Evolutionary conservation across 768 basidiomycete species (phyloP).

Genomic region (Rhodotorula kratochvilovae): DNA sequence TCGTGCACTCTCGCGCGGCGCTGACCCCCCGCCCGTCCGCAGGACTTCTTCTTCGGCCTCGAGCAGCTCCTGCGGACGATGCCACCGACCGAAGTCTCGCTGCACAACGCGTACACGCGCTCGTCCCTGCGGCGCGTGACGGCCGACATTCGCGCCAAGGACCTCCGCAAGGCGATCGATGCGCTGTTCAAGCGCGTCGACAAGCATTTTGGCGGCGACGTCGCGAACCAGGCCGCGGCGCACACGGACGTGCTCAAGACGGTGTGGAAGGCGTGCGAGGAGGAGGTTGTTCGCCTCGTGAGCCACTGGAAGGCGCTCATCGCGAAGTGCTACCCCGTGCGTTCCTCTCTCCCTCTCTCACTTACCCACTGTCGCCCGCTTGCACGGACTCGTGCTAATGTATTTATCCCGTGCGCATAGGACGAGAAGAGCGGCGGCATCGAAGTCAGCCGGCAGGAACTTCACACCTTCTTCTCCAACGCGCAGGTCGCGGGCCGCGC

Average conservation of each 20-base stretch:
- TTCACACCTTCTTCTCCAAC: slow-evolving; percentile 1
- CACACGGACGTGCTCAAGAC: slow-evolving; percentile 59
- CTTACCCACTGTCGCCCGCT: no score
- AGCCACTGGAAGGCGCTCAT: slow-evolving; percentile 66
- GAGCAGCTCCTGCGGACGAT: slow-evolving; percentile 80
- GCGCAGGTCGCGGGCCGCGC: background rate
- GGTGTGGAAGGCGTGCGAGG: slow-evolving; percentile 88
- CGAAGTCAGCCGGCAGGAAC: slow-evolving; percentile 12
- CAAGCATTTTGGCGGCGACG: slow-evolving; percentile 81
- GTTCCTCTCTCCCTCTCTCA: background rate
- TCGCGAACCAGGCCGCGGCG: slow-evolving; percentile 45
- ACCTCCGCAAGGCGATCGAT: slow-evolving; percentile 82
- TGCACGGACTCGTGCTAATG: no score
- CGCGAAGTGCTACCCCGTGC: slow-evolving; percentile 63
- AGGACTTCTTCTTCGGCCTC: slow-evolving; percentile 94
- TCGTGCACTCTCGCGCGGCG: no score
- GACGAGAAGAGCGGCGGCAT: slow-evolving; percentile 15
- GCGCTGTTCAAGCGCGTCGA: slow-evolving; percentile 83
- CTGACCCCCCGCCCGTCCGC: slow-evolving; percentile 3
- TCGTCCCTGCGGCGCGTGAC: slow-evolving; percentile 74
- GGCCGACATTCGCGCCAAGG: slow-evolving; percentile 80
- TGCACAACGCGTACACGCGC: slow-evolving; percentile 69
- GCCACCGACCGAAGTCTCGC: slow-evolving; percentile 67
- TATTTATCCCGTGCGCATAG: background rate
- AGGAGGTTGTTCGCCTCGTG: slow-evolving; percentile 69